Percentiles rank a stretch among this genome's conserved stretches.
phyloP scores from a whole-genome alignment of 208 protist species.

The Trichomonas gallinae region DNA sequence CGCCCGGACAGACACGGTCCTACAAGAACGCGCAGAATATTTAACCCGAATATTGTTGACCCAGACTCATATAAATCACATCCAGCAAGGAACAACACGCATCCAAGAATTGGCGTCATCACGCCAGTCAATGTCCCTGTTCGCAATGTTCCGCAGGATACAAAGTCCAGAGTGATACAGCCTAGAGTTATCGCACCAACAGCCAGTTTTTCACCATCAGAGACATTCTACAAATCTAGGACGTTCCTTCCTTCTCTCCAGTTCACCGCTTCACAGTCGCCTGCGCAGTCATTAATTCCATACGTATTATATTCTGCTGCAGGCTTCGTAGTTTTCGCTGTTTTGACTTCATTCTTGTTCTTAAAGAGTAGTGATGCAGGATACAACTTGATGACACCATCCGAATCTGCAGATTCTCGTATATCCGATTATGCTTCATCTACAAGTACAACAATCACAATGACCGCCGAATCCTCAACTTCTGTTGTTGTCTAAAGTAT shows the following conservation, averaged over 20 bases:
- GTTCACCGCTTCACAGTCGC: neutral
- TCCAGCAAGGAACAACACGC: neutral
- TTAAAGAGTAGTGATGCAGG: neutral
- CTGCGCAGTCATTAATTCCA: neutral
- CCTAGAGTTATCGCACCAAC: neutral
- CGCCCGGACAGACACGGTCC: neutral
- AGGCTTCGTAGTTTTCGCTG: neutral
- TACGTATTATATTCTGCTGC: neutral
- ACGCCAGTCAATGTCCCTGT: neutral
- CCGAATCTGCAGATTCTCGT: neutral
- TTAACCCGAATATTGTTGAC: neutral
- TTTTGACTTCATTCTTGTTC: neutral
- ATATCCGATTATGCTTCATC: neutral
- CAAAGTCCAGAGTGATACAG: neutral
- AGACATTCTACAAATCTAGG: neutral
- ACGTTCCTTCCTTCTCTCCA: neutral
- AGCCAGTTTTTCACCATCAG: neutral
- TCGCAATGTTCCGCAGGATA: neutral
- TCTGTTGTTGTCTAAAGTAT: neutral
- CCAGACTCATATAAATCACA: neutral
- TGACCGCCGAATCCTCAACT: neutral
- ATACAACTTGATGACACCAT: neutral
- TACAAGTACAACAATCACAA: neutral
- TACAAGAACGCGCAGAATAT: neutral
- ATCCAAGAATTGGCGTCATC: neutral